Base-by-base conservation (phyloP, 768 basidiomycete species). In the Trametes punicea region DNA sequence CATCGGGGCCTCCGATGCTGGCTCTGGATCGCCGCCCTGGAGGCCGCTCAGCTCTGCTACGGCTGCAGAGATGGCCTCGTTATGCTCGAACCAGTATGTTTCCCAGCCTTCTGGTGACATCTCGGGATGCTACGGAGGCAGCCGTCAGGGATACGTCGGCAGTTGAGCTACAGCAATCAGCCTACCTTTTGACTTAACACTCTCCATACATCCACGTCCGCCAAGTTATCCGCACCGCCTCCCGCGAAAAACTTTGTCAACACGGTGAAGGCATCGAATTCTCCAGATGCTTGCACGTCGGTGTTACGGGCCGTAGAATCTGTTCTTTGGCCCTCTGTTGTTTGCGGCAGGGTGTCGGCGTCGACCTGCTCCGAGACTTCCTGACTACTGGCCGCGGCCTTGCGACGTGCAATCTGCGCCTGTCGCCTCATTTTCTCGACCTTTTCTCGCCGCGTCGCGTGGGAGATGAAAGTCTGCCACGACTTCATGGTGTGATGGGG, bases 201-300 rank as follows among this genome's bases (percentile, higher is more conserved):
- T 44, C 68, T 71, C 82, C 84, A 88, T 30, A 84, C 70, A n/a
- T 75, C 71, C 21, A 72, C 71, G n/a, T 78, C 77, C 4, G 70
- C 67, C 7, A 75, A 72, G 1, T 78, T 75, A 4, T 80, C 75
- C 10, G 78, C 77, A 36, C 77, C 79, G 10, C 76, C 75, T 4
- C 70, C 74, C 10, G 78, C 79, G 61, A 88, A 83, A 62, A 85
- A 88, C 9, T 68, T 66, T 6, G 79, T 75, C 33, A 88, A 73
- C 3, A 70, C 64, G 2, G 38, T 18, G 27, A 51, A 39, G 1
- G 45, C 27, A 16, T 79, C 71, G n/a, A 86, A 70, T 65, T 85
- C 82, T 46, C 75, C 68, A 55, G 8, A 9, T 23, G 31, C n/a
- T 26, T 27, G 16, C 20, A 13, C 11, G 26, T n/a, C n/a, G n/a